Conservation (phyloP, 2,329 filamentous ascomycete genomes). For the Aureobasidium uvarum region DNA sequence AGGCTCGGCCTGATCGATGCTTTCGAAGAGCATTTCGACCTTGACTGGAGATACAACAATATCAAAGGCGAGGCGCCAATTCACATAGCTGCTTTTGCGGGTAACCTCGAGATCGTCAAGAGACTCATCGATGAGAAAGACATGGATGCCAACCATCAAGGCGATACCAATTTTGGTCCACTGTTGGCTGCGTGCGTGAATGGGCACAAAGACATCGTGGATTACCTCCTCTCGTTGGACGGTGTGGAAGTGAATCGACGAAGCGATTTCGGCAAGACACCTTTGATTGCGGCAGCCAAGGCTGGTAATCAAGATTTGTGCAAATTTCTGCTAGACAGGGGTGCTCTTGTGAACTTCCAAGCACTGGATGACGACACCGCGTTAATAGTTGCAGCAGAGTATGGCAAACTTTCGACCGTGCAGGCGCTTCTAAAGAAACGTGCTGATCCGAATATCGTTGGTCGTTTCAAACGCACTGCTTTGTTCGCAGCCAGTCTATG, state of each 20-base stretch:
- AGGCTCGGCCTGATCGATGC: neutral
- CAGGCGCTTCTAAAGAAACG: neutral
- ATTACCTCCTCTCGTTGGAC: neutral
- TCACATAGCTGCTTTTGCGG: neutral
- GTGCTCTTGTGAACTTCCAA: neutral
- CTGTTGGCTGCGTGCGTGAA: neutral
- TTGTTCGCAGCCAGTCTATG: neutral
- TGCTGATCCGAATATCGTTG: neutral
- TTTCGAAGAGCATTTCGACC: neutral
- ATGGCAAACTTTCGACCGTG: neutral
- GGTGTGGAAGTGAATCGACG: neutral
- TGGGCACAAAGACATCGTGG: neutral
- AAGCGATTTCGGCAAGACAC: neutral
- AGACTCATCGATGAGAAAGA: neutral
- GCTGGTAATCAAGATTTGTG: neutral
- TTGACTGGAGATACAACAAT: neutral
- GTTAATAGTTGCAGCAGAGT: neutral
- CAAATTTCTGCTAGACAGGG: neutral
- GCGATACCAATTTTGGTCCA: neutral
- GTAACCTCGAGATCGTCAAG: conserved; percentile 2
- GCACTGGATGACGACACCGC: neutral
- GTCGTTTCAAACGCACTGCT: neutral
- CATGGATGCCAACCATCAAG: neutral
- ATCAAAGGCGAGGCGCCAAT: neutral
- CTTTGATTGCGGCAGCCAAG: neutral